Conservation (phyloP, 2,329 filamentous ascomycete genomes). For the Fusarium avenaceum region DNA sequence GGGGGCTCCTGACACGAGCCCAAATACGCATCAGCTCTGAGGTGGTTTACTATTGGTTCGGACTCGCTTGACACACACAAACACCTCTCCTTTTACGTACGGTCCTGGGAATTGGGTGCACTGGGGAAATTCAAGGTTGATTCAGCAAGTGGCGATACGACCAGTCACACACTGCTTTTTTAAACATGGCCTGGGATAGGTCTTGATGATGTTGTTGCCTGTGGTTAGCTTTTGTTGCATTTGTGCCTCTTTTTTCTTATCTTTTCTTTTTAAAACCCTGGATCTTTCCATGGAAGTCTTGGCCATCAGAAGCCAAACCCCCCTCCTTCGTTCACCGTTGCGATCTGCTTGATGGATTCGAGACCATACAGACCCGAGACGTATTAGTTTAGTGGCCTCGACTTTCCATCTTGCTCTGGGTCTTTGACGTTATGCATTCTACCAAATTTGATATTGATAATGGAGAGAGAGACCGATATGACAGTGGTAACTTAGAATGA, state of each 20-base stretch:
- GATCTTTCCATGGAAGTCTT: constrained; percentile 37
- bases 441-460: constrained; percentile 30
- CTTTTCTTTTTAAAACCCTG: constrained; percentile 27
- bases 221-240: constrained; percentile 46
- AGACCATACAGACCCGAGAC: constrained; percentile 46
- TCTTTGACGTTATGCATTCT: constrained; percentile 31
- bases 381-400: constrained; percentile 25
- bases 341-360: constrained; percentile 44
- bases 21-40: constrained; percentile 39
- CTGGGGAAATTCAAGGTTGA: constrained; percentile 50
- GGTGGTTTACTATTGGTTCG: constrained; percentile 47
- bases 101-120: constrained; percentile 47
- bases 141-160: constrained; percentile 52
- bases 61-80: constrained; percentile 44
- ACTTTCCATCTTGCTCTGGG: constrained; percentile 27
- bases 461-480: constrained; percentile 17
- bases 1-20: constrained; percentile 29
- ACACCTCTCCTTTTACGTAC: constrained; percentile 43
- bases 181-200: constrained; percentile 46
- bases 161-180: constrained; percentile 51
- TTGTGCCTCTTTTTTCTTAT: constrained; percentile 29
- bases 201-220: constrained; percentile 50
- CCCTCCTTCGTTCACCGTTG: constrained; percentile 24
- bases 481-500: constrained; percentile 38
- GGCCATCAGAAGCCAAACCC: constrained; percentile 45